Conservation (phyloP, 345 rosid species). For the Sisymbrium irio region DNA sequence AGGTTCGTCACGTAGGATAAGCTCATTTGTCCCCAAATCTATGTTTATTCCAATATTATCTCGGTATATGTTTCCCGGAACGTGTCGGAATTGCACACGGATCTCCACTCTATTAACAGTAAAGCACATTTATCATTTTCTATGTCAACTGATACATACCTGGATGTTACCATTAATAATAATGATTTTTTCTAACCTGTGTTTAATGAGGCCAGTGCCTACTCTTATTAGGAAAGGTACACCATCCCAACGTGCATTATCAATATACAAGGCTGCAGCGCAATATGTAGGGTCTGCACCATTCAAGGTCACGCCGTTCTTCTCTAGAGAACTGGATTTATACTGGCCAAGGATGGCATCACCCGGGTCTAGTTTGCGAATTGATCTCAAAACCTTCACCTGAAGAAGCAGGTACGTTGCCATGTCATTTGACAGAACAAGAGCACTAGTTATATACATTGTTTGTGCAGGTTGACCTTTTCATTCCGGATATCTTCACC, state of each 20-base stretch:
- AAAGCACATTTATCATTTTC: constrained; percentile 9
- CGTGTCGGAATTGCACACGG: constrained; percentile 61
- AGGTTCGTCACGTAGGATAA: constrained; percentile 62
- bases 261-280: constrained; percentile 69
- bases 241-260: constrained; percentile 88
- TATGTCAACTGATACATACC: neutral
- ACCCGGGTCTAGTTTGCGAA: constrained; percentile 48
- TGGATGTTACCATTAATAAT: neutral
- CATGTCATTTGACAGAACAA: constrained; percentile 9
- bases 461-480: constrained; percentile 42
- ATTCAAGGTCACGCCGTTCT: constrained; percentile 38
- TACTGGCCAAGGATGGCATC: constrained; percentile 77
- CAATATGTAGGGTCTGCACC: constrained; percentile 58
- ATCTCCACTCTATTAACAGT: constrained; percentile 60
- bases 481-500: constrained; percentile 84
- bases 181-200: constrained; percentile 43
- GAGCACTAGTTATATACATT: neutral
- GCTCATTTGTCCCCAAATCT: constrained; percentile 57
- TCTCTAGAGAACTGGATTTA: constrained; percentile 45
- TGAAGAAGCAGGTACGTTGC: constrained; percentile 31
- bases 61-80: constrained; percentile 66
- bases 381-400: constrained; percentile 75
- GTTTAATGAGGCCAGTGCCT: constrained; percentile 72
- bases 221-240: constrained; percentile 69
- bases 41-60: constrained; percentile 50